phyloP scores from a whole-genome alignment of 1,284 basidiomycete species.

The Ustilago cynodontis region DNA sequence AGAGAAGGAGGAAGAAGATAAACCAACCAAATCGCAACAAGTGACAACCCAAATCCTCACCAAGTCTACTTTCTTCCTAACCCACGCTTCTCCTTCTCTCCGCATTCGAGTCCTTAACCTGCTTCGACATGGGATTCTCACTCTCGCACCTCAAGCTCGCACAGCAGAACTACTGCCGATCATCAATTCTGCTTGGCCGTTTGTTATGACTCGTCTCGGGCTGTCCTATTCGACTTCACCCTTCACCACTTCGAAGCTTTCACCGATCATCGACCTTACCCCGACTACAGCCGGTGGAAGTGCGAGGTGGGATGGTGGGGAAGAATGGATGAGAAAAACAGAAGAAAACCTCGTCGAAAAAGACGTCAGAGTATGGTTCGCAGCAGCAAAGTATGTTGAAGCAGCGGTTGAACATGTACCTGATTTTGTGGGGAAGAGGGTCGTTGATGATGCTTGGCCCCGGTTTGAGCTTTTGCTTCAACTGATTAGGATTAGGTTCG shows the following conservation, averaged over 20 bases:
- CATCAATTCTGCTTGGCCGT: slow-evolving; percentile 64
- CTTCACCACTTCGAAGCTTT: slow-evolving; percentile 3
- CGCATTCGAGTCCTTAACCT: slow-evolving; percentile 45
- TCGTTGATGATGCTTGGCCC: slow-evolving; percentile 64
- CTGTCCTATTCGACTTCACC: slow-evolving; percentile 18
- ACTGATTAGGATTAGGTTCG: slow-evolving; percentile 32
- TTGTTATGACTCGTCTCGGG: slow-evolving; percentile 61
- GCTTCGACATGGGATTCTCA: slow-evolving; percentile 42
- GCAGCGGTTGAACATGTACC: slow-evolving; percentile 32
- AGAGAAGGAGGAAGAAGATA: slow-evolving; percentile 27
- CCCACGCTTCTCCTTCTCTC: slow-evolving; percentile 49
- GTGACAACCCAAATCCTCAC: slow-evolving; percentile 37
- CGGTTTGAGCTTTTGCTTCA: slow-evolving; percentile 46
- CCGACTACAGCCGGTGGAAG: neutral
- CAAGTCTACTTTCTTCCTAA: slow-evolving; percentile 47
- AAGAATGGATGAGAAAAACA: slow-evolving; percentile 13
- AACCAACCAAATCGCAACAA: slow-evolving; percentile 46
- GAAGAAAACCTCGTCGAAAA: slow-evolving; percentile 39
- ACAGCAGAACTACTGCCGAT: slow-evolving; percentile 59
- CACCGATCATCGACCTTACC: slow-evolving; percentile 33
- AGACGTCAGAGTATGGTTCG: slow-evolving; percentile 57
- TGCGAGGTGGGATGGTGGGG: neutral
- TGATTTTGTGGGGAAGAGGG: slow-evolving; percentile 55
- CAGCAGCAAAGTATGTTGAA: slow-evolving; percentile 52
- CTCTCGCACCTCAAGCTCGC: slow-evolving; percentile 46